A percentile compares a stretch with the other conserved stretches of the same genome.
Evolutionary conservation across 371 early-diverging fungal genomes (phyloP).

Genomic region (Blyttiomyces sp.): DNA sequence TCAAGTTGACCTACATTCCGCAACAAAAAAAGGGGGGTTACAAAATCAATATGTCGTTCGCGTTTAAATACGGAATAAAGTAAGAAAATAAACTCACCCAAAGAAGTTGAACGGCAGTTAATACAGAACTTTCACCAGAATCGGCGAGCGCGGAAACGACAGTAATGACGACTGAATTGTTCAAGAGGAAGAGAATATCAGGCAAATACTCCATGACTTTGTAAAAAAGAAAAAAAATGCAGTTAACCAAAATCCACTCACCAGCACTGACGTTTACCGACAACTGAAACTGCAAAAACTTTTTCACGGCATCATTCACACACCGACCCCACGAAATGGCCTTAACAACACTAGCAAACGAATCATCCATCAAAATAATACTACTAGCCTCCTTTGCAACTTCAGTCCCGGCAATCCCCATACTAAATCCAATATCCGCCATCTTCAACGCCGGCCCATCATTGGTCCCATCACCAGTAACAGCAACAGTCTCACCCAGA

Average conservation of each 20-base stretch:
- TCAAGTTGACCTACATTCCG: conserved; percentile 60
- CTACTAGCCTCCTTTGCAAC: conserved; percentile 93
- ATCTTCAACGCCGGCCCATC: conserved; percentile 91
- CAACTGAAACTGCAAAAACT: conserved; percentile 94
- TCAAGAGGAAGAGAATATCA: background rate
- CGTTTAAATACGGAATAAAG: too few species aligned
- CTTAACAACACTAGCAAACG: conserved; percentile 75
- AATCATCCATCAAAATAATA: conserved; percentile 90
- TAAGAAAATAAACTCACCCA: conserved; percentile 37
- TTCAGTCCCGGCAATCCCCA: conserved; percentile 97
- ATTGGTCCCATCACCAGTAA: conserved; percentile 95
- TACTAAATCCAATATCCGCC: conserved; percentile 95
- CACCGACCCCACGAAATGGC: conserved; percentile 90
- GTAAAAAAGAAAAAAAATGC: too few species aligned
- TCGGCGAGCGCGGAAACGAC: conserved; percentile 28
- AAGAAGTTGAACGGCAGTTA: conserved; percentile 61
- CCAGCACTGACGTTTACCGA: conserved; percentile 89
- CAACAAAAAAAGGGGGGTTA: too few species aligned
- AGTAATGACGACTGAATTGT: conserved; percentile 26
- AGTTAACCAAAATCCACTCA: too few species aligned
- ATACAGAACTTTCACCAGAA: conserved; percentile 17
- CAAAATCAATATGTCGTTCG: too few species aligned
- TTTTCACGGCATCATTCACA: conserved; percentile 88
- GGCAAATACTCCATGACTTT: too few species aligned
- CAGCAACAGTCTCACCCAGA: conserved; percentile 86